A percentile compares a stretch with the other conserved stretches of the same genome.
Conservation (phyloP, 257 asterid genomes). For the Sherardia arvensis region DNA sequence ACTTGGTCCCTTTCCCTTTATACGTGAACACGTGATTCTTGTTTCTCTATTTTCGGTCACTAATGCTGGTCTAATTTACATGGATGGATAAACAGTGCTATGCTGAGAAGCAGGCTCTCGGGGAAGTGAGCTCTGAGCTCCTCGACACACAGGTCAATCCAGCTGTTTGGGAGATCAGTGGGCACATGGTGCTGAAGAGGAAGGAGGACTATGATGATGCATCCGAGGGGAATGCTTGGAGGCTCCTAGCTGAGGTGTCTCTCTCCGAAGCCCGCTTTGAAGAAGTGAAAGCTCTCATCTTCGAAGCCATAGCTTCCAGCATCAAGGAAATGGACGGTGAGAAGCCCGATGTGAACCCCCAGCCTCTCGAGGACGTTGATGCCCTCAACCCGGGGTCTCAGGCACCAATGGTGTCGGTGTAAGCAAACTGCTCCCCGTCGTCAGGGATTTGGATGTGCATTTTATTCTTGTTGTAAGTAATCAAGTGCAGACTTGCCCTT, state of each 20-base stretch:
- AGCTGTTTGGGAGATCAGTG: constrained; percentile 98
- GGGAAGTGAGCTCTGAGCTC: constrained; percentile 84
- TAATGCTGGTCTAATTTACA: constrained; percentile 1
- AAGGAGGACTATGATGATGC: constrained; percentile 84
- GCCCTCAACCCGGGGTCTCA: constrained; percentile 40
- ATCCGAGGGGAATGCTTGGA: constrained; percentile 79
- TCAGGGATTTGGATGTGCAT: not conserved
- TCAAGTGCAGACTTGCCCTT: constrained; percentile 5
- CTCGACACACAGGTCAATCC: constrained; percentile 97
- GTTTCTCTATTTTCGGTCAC: not conserved
- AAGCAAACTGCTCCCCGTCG: not conserved
- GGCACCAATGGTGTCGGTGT: constrained; percentile 53
- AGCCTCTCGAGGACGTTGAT: constrained; percentile 48
- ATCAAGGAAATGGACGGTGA: constrained; percentile 21
- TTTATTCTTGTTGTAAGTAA: not conserved
- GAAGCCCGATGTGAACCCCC: constrained; percentile 30
- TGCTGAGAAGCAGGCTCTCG: constrained; percentile 96
- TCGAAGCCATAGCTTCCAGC: constrained; percentile 49
- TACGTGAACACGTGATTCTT: not conserved
- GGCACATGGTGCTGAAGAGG: constrained; percentile 93
- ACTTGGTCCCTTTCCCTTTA: not conserved
- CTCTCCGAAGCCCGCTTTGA: constrained; percentile 77
- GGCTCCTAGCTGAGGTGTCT: constrained; percentile 92
- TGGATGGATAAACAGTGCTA: constrained; percentile 58
- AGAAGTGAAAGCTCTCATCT: constrained; percentile 81